Evolutionary conservation across 192 early-diverging fungal genomes (phyloP), one percentile per base, ranked within the genome.

Genomic region (Backusella sp.): DNA sequence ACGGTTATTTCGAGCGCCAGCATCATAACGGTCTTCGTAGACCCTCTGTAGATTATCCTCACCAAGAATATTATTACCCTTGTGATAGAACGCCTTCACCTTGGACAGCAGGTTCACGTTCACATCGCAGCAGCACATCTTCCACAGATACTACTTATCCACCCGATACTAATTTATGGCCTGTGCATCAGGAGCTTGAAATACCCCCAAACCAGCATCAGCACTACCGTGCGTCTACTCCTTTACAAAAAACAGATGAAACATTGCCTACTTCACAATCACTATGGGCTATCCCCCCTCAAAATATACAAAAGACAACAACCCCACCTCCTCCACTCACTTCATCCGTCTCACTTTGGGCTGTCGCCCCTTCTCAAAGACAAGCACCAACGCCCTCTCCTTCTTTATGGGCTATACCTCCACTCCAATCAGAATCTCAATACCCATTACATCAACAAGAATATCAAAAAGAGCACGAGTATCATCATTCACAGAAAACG

Each of bases 201-300:
- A 66, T 56, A 9, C 36, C 71, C 6, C 32, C 35, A 73, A 17
- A 41, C 6, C 35, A 32, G 7, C 32, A 32, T 11, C 39, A 62
- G 23, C 28, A 62, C 56, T 62, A 62, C 56, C 21, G 56, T 62
- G 56, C 56, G 26, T 23, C 56, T 62, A 62, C 56, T 62, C 56
- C 56, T 62, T 62, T 62, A 62, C 56, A 62, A 28, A 62, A 62
- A 26, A 4, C 34, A 37, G 68, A 44, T n/a, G 70, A 44, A 28
- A 23, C 44, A 7, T 52, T 52, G 6, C 28, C 70, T 49, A 72
- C 70, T 19, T 72, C 70, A 28, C 72, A 32, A 15, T 73, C 76
- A 34, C 34, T 77, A 14, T 73, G 76, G 70, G 76, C 76, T 19
- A 77, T 65, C 36, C 70, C 62, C 8, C 76, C 76, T 37, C 56